These are phyloP conservation scores for Mucor velutinosus DNA, from an alignment of 371 early-diverging fungal genomes.

Conservation along the genomic window DNA sequence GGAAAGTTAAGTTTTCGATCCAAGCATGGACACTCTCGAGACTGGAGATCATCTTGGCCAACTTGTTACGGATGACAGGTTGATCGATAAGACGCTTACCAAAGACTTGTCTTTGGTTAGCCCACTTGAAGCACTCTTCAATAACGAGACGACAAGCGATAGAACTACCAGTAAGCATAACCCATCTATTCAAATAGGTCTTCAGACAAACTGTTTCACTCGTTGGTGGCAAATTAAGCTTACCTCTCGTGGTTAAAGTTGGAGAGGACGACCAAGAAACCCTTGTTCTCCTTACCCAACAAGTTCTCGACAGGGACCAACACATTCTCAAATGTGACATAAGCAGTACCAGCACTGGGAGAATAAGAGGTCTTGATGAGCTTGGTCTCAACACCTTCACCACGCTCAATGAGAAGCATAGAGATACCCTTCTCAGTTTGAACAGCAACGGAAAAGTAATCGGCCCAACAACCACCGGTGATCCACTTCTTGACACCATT, in stretches of 20 bases:
- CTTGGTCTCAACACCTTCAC: constrained; percentile 70
- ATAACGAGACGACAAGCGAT: constrained; percentile 33
- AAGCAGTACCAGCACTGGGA: constrained; percentile 60
- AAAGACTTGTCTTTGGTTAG: constrained; percentile 69
- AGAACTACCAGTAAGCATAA: constrained; percentile 29
- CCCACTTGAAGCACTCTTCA: constrained; percentile 50
- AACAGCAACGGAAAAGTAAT: constrained; percentile 75
- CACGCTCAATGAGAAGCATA: constrained; percentile 64
- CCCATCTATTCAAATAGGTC: constrained; percentile 20
- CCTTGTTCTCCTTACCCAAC: constrained; percentile 72
- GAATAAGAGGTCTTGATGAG: constrained; percentile 68
- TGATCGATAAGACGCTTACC: constrained; percentile 79
- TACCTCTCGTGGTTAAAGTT: constrained; percentile 59
- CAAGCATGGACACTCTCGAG: constrained; percentile 57
- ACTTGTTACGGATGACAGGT: constrained; percentile 70
- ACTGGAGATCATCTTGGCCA: constrained; percentile 67
- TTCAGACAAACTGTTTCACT: not conserved
- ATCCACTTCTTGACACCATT: constrained; percentile 78
- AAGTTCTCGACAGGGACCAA: constrained; percentile 72
- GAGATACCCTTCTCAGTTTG: constrained; percentile 77
- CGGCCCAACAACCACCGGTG: constrained; percentile 74
- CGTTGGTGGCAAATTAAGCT: not conserved
- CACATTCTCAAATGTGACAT: constrained; percentile 60
- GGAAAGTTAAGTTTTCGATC: constrained; percentile 61
- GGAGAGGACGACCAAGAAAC: constrained; percentile 61